Conservation (phyloP, 352 stramenopile species). For the Pilasporangium apinafurcum region DNA sequence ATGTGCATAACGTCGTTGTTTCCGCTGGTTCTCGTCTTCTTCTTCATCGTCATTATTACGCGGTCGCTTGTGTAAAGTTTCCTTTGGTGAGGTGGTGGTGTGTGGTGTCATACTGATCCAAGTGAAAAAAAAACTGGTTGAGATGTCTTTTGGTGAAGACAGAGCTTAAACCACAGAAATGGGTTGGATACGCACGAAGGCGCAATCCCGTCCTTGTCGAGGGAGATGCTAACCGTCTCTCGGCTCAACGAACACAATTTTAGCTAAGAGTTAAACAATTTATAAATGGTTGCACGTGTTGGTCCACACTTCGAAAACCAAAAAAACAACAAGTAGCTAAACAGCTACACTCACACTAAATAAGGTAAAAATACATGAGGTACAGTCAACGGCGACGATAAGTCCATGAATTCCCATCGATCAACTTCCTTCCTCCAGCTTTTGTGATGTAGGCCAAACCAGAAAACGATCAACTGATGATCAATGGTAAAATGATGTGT, state of each 20-base stretch:
- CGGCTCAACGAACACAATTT: slow-evolving; percentile 91
- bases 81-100: too few species aligned
- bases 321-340: neutral
- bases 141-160: slow-evolving; percentile 47
- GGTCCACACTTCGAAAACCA: slow-evolving; percentile 26
- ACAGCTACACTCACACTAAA: too few species aligned
- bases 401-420: too few species aligned
- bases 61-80: too few species aligned
- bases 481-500: too few species aligned
- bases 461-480: too few species aligned
- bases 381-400: too few species aligned
- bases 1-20: too few species aligned
- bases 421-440: too few species aligned
- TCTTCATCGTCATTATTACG: neutral
- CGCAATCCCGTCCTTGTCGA: slow-evolving; percentile 92
- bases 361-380: too few species aligned
- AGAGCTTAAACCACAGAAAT: slow-evolving; percentile 83
- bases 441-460: too few species aligned
- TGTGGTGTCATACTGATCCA: neutral
- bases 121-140: slow-evolving; percentile 52
- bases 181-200: slow-evolving; percentile 71
- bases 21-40: neutral
- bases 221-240: slow-evolving; percentile 94
- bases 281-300: slow-evolving; percentile 14
- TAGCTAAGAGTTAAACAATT: neutral